Percentiles rank a stretch among this genome's conserved stretches.
Conservation (phyloP, 768 basidiomycete genomes). For the Clathrus columnatus region DNA sequence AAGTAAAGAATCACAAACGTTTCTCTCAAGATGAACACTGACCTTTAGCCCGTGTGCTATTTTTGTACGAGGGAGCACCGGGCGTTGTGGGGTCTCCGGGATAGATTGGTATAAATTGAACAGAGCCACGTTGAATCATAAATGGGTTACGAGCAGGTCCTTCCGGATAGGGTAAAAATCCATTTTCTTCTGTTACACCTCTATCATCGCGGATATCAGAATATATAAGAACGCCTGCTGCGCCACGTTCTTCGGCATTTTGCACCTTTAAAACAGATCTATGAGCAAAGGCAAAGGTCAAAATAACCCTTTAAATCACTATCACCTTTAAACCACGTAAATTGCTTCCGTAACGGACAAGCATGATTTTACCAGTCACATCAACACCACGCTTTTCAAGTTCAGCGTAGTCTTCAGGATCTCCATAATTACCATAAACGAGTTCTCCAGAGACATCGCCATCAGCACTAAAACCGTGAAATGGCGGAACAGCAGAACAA, state of each 20-base stretch:
- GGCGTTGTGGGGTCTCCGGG: conserved; percentile 83
- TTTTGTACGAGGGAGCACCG: conserved; percentile 77
- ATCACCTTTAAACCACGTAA: conserved; percentile 87
- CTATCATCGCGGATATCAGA: conserved; percentile 85
- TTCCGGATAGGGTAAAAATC: conserved; percentile 67
- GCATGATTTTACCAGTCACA: conserved; percentile 67
- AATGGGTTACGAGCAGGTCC: conserved; percentile 85
- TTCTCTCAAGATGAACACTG: background rate
- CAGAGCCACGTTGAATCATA: conserved; percentile 80
- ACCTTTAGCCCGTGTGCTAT: conserved; percentile 50
- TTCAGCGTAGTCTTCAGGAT: conserved; percentile 61
- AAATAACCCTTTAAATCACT: too few relatives aligned
- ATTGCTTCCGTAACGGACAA: conserved; percentile 66
- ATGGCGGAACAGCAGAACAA: conserved; percentile 61
- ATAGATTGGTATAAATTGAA: conserved; percentile 58
- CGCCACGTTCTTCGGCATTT: conserved; percentile 77
- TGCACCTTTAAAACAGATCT: conserved; percentile 43
- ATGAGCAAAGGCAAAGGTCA: background rate
- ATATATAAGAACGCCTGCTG: conserved; percentile 72
- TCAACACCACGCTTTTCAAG: conserved; percentile 54
- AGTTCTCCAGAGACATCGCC: conserved; percentile 65
- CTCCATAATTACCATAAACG: conserved; percentile 77
- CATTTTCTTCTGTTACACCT: conserved; percentile 63
- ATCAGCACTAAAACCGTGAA: conserved; percentile 74
- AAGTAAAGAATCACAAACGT: background rate